Base-by-base conservation (phyloP, 2,329 filamentous ascomycete genomes). In the Phaeosphaeriaceae sp. region DNA sequence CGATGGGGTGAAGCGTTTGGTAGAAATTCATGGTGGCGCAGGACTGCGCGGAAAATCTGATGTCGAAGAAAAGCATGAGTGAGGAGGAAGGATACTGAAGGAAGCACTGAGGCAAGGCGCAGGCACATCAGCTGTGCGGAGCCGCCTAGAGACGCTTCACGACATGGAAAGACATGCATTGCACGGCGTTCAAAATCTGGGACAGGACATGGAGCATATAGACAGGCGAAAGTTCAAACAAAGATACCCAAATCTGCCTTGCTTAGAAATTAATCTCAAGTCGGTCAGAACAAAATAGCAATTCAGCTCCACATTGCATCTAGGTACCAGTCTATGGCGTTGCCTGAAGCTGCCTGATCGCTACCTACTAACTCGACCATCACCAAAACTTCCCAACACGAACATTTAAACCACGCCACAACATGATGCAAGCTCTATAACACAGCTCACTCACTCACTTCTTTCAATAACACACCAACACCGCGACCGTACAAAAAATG, bases 401-500 rank as follows among this genome's bases (percentile, higher is more conserved):
- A 61, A 64, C 67, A 70, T 73, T 69, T 71, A 67, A 71, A 65
- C 49, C 51, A 50, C 53, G 51, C 53, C 21, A 60, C 44, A 56
- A 52, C 42, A 53, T n/a, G 22, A 62, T 55, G 55, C 54, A 50
- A 45, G 48, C 57, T 21, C 41, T 55, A 60, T 61, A 61, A 54
- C 51, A 51, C n/a, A 25, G n/a, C 57, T 9, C 31, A 25, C 21
- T 19, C 7, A 33, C n/a, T 40, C 31, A n/a, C n/a, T 22, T 33
- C 45, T 33, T 49, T 36, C 36, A 46, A 33, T 46, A 31, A 3
- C 42, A 50, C 36, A n/a, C 42, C 36, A 41, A 22, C 2, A 47
- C n/a, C 20, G 46, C 42, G 58, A 47, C 21, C 13, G 51, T 31
- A 40, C 51, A 33, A 87, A 87, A 85, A 83, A 78, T 86, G 64